Conservation (phyloP, 2,329 filamentous ascomycete genomes). For the Paraphoma sp. region DNA sequence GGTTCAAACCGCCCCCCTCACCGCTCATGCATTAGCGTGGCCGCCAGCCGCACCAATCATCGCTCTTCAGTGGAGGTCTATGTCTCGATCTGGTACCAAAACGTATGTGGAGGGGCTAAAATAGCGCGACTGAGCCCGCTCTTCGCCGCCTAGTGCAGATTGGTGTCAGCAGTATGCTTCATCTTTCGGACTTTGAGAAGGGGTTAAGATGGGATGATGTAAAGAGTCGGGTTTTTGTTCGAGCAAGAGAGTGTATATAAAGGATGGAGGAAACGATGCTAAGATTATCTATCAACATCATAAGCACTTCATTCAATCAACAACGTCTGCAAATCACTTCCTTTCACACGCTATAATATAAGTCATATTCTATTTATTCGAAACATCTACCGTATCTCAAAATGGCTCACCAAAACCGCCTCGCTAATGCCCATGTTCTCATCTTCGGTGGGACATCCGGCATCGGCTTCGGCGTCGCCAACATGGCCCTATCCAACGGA, state of each 20-base stretch:
- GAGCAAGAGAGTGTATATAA: not conserved
- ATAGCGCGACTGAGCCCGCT: not conserved
- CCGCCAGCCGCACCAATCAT: constrained; percentile 11
- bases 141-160: not conserved
- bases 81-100: not conserved
- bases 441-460: constrained; percentile 70
- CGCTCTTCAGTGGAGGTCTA: not conserved
- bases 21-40: constrained; percentile 29
- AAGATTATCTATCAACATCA: not conserved
- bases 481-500: constrained; percentile 62
- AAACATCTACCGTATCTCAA: not conserved
- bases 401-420: constrained; percentile 54
- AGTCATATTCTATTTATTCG: not conserved
- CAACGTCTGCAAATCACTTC: not conserved
- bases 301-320: not conserved
- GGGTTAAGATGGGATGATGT: not conserved
- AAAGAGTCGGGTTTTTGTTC: not conserved
- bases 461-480: constrained; percentile 68
- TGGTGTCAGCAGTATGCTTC: not conserved
- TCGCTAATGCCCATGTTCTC: constrained; percentile 59
- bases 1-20: constrained; percentile 13
- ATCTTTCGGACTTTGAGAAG: not conserved
- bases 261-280: not conserved
- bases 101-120: too few relatives aligned
- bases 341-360: not conserved